These are phyloP conservation scores for Fraxinus excelsior DNA, from an alignment of 257 asterid species.

Conservation along the genomic window DNA sequence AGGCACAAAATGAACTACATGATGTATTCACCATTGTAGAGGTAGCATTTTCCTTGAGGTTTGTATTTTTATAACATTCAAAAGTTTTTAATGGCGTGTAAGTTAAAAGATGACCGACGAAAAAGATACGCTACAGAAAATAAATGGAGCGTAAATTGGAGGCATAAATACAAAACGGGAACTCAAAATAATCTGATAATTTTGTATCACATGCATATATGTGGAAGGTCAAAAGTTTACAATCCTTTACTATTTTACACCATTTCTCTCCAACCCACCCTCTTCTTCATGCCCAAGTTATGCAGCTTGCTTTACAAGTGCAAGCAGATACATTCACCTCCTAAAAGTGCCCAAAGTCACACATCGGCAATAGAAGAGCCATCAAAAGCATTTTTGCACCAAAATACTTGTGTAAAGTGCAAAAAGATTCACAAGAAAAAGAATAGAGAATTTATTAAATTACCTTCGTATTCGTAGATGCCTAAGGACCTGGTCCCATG, in stretches of 20 bases:
- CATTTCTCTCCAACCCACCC: neutral
- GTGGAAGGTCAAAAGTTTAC: neutral
- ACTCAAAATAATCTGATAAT: too few relatives aligned
- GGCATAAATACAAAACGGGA: neutral
- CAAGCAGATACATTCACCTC: neutral
- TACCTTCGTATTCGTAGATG: constrained; percentile 61
- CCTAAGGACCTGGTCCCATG: constrained; percentile 52
- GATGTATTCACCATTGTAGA: neutral
- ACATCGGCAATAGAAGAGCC: neutral
- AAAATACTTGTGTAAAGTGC: neutral
- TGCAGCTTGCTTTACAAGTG: neutral
- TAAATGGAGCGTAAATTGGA: neutral
- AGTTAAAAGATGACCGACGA: neutral
- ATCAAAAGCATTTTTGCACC: neutral
- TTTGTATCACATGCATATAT: neutral
- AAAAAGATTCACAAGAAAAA: neutral
- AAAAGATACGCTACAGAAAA: neutral
- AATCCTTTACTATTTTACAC: neutral
- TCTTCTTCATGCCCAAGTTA: neutral
- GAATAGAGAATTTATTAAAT: constrained; percentile 4
- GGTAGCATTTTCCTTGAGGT: neutral
- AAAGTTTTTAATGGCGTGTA: neutral
- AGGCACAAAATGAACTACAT: neutral
- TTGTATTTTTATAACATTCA: neutral
- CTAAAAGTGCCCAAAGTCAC: neutral